Evolutionary conservation across 2,329 filamentous ascomycete genomes (phyloP), one percentile per base, ranked within the genome.

Genomic region (Diaporthe helianthi): DNA sequence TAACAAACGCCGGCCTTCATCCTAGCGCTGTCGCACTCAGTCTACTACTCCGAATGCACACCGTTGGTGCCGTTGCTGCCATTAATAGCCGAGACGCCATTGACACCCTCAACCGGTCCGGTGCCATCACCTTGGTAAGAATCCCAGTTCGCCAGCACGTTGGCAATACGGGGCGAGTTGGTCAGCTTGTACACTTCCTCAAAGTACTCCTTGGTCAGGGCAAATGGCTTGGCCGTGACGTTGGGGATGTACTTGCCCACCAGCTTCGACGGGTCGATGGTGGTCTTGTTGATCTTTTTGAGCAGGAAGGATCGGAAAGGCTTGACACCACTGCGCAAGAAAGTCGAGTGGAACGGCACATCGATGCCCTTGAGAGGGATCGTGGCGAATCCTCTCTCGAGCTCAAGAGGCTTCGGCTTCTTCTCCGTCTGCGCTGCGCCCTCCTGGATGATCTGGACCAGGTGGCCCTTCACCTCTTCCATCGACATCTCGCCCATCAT

Each of bases 251-350:
- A 99, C 84, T 99, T 99, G 77, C 96, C 96, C 74, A 99, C 88
- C 77, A 99, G 84, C 87, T 98, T 98, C 80, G 93, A 92, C 6
- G 96, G 96, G 80, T 99, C 96, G 80, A 99, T 98, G 66, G 93
- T 97, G 29, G 94, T 98, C 89, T 97, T 97, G 87, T 98, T 94
- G 84, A 99, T 98, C 89, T 99, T 99, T 92, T 98, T 99, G 76
- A 98, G 91, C 79, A 99, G 82, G 89, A 99, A 99, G 53, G 91
- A 95, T 74, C 96, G 89, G 93, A 99, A 99, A 55, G 97, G 96
- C 87, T 99, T 99, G 81, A 99, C 96, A 76, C 96, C 97, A 47
- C 94, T 97, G 68, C 97, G 93, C 83, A 99, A 84, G 87, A 99
- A 99, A 22, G 96, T 99, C 75, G 92, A 96, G 87, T 99, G 96